Evolutionary conservation across 306 rosid species (phyloP).

Genomic region (Argentina anserina): DNA sequence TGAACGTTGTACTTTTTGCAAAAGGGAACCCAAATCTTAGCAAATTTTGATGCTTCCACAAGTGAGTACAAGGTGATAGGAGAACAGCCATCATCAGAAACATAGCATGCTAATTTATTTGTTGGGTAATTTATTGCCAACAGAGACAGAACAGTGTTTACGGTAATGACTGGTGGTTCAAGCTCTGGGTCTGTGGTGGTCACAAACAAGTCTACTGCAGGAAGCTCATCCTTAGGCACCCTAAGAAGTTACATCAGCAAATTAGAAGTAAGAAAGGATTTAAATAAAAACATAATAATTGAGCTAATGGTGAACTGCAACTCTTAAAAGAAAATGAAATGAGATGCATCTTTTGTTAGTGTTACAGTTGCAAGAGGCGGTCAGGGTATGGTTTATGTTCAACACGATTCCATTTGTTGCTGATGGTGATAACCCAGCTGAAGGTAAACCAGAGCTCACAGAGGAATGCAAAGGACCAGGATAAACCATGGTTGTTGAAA

Average conservation of each 20-base stretch:
- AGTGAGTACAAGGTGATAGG: slow-evolving; percentile 55
- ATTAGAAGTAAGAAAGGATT: background rate
- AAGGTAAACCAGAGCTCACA: slow-evolving; percentile 32
- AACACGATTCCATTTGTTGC: slow-evolving; percentile 26
- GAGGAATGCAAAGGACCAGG: slow-evolving; percentile 23
- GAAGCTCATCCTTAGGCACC: slow-evolving; percentile 43
- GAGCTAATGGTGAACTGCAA: background rate
- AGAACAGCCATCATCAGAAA: slow-evolving; percentile 66
- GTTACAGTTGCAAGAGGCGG: slow-evolving; percentile 23
- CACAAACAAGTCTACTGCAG: slow-evolving; percentile 55
- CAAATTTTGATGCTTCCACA: slow-evolving; percentile 48
- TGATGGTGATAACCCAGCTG: slow-evolving; percentile 5
- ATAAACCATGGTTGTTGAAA: slow-evolving; percentile 7
- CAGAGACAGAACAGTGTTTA: slow-evolving; percentile 62
- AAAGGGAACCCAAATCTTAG: slow-evolving; percentile 59
- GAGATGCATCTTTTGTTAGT: background rate
- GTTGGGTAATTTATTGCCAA: slow-evolving; percentile 69
- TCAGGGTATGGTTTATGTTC: slow-evolving; percentile 18
- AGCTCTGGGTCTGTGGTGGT: slow-evolving; percentile 58
- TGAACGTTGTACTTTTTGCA: slow-evolving; percentile 48
- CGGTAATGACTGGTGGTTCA: slow-evolving; percentile 59
- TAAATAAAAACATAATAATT: background rate
- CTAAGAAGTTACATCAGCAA: slow-evolving; percentile 14
- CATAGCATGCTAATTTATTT: slow-evolving; percentile 66
- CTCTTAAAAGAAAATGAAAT: background rate